phyloP scores from a whole-genome alignment of 1,284 basidiomycete genomes.

The Cryptococcus neoformans region DNA sequence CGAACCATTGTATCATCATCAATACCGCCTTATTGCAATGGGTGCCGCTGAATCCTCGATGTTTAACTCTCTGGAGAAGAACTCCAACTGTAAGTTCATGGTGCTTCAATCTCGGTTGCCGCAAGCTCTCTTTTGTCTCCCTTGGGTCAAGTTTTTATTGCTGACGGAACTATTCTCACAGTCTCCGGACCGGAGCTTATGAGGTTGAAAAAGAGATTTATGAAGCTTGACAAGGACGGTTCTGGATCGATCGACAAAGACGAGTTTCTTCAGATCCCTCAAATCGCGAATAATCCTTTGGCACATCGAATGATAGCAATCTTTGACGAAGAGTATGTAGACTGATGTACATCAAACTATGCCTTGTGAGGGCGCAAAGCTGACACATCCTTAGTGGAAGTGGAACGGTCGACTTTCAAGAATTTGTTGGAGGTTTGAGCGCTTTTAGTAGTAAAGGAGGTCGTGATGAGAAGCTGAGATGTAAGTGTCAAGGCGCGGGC shows the following conservation, averaged over 20 bases:
- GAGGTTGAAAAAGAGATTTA: slow-evolving; percentile 95
- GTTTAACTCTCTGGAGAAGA: slow-evolving; percentile 48
- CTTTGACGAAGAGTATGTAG: slow-evolving; percentile 93
- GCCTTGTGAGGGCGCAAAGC: background rate
- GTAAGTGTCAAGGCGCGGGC: slow-evolving; percentile 68
- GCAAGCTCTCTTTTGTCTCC: background rate
- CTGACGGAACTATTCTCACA: slow-evolving; percentile 72
- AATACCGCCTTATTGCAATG: slow-evolving; percentile 28
- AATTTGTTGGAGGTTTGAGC: slow-evolving; percentile 95
- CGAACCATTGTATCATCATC: too few species aligned
- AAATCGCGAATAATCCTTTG: slow-evolving; percentile 96
- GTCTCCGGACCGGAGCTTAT: slow-evolving; percentile 90
- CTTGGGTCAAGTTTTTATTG: slow-evolving; percentile 37
- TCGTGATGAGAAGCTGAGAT: slow-evolving; percentile 92
- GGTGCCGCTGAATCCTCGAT: slow-evolving; percentile 49
- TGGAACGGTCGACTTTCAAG: slow-evolving; percentile 98
- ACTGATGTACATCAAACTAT: background rate
- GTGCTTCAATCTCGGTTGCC: background rate
- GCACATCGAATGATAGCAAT: slow-evolving; percentile 98
- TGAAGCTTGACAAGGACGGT: slow-evolving; percentile 98
- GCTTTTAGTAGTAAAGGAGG: slow-evolving; percentile 96
- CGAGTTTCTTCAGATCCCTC: slow-evolving; percentile 97
- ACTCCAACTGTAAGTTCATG: slow-evolving; percentile 46
- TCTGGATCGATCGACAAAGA: slow-evolving; percentile 98
- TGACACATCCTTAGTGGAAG: slow-evolving; percentile 64